Percentiles rank a stretch among this genome's conserved stretches.
Conservation (phyloP, 2,329 filamentous ascomycete genomes). For the Aspergillus brunneoviolaceus region DNA sequence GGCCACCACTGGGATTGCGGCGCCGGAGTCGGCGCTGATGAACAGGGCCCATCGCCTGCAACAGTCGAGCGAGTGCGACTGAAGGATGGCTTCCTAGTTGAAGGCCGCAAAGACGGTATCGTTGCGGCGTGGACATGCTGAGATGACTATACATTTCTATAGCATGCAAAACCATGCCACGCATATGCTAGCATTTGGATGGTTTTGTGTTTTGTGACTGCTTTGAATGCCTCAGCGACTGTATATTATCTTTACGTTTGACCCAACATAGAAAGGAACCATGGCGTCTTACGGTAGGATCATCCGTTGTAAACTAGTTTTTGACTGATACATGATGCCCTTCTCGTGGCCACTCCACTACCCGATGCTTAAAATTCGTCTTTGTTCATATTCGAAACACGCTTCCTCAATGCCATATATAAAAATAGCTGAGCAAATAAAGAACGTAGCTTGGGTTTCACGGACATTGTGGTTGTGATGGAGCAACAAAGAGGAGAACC, state of each 20-base stretch:
- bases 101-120: constrained; percentile 82
- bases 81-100: constrained; percentile 89
- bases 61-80: constrained; percentile 84
- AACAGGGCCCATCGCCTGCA: constrained; percentile 63
- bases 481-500: background rate
- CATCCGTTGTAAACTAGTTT: background rate
- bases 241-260: constrained; percentile 17
- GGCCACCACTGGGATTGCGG: constrained; percentile 96
- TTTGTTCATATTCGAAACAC: background rate
- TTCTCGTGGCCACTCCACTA: background rate
- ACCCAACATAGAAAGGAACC: background rate
- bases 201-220: constrained; percentile 10
- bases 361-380: background rate
- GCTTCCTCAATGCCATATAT: background rate
- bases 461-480: background rate
- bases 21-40: constrained; percentile 67
- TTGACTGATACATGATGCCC: background rate
- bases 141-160: constrained; percentile 3
- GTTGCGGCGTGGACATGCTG: constrained; percentile 88
- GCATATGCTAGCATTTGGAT: constrained; percentile 12
- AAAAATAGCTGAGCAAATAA: background rate
- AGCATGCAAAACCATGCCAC: background rate
- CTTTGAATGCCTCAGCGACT: constrained; percentile 13
- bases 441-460: background rate
- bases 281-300: background rate